phyloP scores from a whole-genome alignment of 163 green algal species.

The Chlorella variabilis region DNA sequence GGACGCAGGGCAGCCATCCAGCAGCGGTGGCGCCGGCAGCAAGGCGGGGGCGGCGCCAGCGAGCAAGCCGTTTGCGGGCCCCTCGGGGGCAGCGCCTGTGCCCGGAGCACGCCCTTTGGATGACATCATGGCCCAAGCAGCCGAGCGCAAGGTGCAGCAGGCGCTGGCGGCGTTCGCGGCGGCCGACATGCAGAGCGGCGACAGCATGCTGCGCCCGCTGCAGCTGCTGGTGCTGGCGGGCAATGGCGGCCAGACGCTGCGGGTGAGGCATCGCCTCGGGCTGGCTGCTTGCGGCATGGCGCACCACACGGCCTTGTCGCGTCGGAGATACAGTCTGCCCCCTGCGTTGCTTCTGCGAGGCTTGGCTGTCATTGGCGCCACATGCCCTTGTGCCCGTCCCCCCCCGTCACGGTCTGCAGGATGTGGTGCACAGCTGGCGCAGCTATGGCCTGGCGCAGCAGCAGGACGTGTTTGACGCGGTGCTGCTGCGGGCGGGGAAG shows the following conservation, averaged over 20 bases:
- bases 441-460: neutral
- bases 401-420: neutral
- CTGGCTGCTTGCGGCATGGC: too few relatives aligned
- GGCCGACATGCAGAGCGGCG: neutral
- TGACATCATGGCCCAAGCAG: too few relatives aligned
- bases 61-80: too few relatives aligned
- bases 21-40: neutral
- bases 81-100: too few relatives aligned
- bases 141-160: too few relatives aligned
- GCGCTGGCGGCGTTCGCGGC: neutral
- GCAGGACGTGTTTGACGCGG: constrained; percentile 6
- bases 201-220: constrained; percentile 31
- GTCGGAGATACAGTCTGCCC: neutral
- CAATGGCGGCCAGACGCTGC: neutral
- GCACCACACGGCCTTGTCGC: too few relatives aligned
- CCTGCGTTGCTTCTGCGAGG: too few relatives aligned
- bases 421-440: neutral
- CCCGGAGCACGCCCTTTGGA: too few relatives aligned
- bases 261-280: neutral
- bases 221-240: neutral
- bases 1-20: neutral
- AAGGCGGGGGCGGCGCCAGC: neutral
- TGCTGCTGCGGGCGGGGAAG: neutral
- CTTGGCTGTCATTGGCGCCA: neutral
- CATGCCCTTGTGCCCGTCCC: too few relatives aligned